phyloP scores from a whole-genome alignment of 192 early-diverging fungal genomes.

The Hyaloraphidium curvatum region DNA sequence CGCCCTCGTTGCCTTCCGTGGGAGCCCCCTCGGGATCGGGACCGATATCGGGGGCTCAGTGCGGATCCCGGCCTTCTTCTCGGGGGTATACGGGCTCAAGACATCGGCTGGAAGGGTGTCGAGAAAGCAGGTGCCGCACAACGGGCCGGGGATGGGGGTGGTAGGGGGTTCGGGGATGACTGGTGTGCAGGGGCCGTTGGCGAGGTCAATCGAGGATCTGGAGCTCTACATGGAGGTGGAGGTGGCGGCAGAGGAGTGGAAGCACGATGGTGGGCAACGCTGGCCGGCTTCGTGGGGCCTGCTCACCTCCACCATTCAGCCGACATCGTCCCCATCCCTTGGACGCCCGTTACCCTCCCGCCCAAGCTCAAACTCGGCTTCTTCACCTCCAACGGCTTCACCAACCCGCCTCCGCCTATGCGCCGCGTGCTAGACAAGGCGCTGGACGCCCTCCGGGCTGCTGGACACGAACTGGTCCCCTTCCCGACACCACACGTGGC shows the following conservation, averaged over 20 bases:
- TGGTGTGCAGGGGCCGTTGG: not conserved
- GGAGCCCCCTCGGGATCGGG: not conserved
- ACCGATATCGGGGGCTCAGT: conserved; percentile 5
- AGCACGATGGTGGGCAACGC: too few relatives aligned
- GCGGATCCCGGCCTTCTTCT: not conserved
- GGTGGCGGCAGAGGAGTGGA: too few relatives aligned
- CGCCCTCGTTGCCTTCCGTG: not conserved
- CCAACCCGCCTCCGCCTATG: too few relatives aligned
- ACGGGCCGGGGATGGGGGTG: too few relatives aligned
- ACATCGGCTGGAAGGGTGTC: not conserved
- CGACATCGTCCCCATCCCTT: not conserved
- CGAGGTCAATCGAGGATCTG: not conserved
- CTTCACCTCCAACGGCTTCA: not conserved
- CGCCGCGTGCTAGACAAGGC: too few relatives aligned
- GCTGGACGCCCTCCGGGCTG: too few relatives aligned
- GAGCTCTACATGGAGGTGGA: not conserved
- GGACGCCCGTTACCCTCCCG: not conserved
- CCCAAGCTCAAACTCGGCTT: not conserved
- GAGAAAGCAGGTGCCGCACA: too few relatives aligned
- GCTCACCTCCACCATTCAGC: too few relatives aligned
- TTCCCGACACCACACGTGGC: too few relatives aligned
- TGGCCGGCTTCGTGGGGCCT: too few relatives aligned
- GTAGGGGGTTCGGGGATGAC: not conserved
- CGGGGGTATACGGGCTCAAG: not conserved
- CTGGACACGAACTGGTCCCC: too few relatives aligned